Conservation (phyloP, 2,329 filamentous ascomycete genomes). For the Fusarium sp. region DNA sequence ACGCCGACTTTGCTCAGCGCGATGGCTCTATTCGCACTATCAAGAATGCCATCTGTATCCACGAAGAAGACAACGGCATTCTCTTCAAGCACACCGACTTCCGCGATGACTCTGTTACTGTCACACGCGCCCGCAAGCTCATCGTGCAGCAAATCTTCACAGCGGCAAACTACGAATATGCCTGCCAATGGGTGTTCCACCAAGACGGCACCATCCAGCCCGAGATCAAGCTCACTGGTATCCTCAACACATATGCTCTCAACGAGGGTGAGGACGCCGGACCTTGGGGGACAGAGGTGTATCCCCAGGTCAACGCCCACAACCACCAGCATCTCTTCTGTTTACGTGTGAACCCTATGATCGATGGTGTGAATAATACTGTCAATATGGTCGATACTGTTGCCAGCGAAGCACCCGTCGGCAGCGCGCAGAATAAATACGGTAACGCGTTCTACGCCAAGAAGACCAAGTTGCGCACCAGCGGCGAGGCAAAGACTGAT, state of each 20-base stretch:
- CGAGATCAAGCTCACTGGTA: conserved; percentile 91
- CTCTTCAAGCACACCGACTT: conserved; percentile 97
- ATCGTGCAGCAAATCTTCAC: conserved; percentile 94
- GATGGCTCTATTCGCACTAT: conserved; percentile 82
- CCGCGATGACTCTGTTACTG: conserved; percentile 87
- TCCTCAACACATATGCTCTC: conserved; percentile 91
- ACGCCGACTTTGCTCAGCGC: conserved; percentile 85
- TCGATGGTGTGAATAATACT: conserved; percentile 88
- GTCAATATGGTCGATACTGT: conserved; percentile 86
- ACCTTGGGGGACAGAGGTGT: conserved; percentile 93
- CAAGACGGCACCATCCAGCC: conserved; percentile 93
- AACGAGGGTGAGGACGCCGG: conserved; percentile 83
- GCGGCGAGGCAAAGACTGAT: conserved; percentile 77
- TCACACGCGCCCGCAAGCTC: conserved; percentile 87
- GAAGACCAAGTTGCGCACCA: conserved; percentile 82
- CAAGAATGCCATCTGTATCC: conserved; percentile 95
- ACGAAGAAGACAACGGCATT: conserved; percentile 93
- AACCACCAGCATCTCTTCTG: conserved; percentile 98
- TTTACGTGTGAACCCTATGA: conserved; percentile 85
- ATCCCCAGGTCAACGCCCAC: conserved; percentile 85
- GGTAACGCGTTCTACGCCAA: conserved; percentile 92
- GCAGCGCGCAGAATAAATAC: conserved; percentile 85
- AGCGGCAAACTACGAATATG: conserved; percentile 95
- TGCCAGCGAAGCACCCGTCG: conserved; percentile 78
- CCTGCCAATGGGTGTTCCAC: conserved; percentile 79